Evolutionary conservation across 2,329 filamentous ascomycete genomes (phyloP).

Genomic region (Colletotrichum tamarilloi): DNA sequence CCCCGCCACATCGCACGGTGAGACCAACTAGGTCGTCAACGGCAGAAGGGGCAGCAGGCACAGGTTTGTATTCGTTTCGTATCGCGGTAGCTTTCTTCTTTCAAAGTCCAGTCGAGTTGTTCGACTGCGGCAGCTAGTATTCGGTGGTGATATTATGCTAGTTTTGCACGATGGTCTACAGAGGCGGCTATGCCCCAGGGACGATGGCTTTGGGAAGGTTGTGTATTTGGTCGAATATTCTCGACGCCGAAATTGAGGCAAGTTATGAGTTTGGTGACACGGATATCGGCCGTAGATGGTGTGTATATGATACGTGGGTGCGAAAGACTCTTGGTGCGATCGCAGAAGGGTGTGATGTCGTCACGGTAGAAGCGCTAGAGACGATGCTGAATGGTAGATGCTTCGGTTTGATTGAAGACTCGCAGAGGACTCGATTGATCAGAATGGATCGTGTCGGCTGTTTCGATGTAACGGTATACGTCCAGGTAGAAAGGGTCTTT

Average conservation of each 20-base stretch:
- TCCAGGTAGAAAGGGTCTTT: background rate
- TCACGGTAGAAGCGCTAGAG: slow-evolving; percentile 3
- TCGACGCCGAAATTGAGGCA: slow-evolving; percentile 7
- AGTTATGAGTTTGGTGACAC: background rate
- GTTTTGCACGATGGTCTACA: slow-evolving; percentile 11
- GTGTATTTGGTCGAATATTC: background rate
- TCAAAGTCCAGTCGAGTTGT: slow-evolving; percentile 29
- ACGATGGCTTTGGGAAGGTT: slow-evolving; percentile 6
- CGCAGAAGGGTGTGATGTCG: slow-evolving; percentile 8
- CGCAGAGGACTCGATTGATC: background rate
- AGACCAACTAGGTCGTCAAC: slow-evolving; percentile 38
- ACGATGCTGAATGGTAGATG: background rate
- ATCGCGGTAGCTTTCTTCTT: background rate
- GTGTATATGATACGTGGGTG: background rate
- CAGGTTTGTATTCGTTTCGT: slow-evolving; percentile 33
- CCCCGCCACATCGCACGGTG: slow-evolving; percentile 58
- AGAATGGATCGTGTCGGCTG: background rate
- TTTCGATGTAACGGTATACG: background rate
- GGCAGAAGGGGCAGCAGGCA: slow-evolving; percentile 33
- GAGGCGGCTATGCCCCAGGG: slow-evolving; percentile 14
- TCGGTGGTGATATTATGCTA: background rate
- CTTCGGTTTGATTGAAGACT: background rate
- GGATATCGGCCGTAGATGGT: background rate
- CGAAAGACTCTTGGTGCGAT: background rate
- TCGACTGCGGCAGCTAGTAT: slow-evolving; percentile 28